phyloP scores from a whole-genome alignment of 495 filamentous ascomycete species.

The Aspergillus steynii region DNA sequence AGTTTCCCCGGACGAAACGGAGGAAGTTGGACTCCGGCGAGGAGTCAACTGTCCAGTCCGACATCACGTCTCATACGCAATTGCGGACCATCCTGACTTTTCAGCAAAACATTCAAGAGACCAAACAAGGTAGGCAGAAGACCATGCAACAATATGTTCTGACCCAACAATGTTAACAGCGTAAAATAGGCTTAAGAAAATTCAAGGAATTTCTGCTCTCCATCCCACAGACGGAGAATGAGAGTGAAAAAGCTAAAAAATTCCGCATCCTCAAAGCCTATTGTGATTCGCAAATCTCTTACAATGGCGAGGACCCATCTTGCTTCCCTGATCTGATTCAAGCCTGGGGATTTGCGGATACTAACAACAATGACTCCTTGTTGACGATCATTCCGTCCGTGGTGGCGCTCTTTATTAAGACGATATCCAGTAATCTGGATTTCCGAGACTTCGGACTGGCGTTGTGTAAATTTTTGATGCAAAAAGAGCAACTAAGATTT shows the following conservation, averaged over 20 bases:
- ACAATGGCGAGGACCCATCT: constrained; percentile 49
- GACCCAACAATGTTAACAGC: neutral
- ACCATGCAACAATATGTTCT: neutral
- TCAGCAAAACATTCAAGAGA: constrained; percentile 58
- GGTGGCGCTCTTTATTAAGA: constrained; percentile 72
- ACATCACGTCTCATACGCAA: constrained; percentile 60
- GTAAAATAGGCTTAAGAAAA: constrained; percentile 60
- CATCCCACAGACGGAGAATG: constrained; percentile 54
- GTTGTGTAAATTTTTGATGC: constrained; percentile 71
- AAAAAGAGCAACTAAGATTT: constrained; percentile 69
- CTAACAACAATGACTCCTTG: constrained; percentile 71
- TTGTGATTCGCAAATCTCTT: constrained; percentile 64
- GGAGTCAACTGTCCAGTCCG: constrained; percentile 29
- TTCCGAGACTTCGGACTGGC: constrained; percentile 68
- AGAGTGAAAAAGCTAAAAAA: constrained; percentile 49
- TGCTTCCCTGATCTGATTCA: constrained; percentile 75
- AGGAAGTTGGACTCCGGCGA: constrained; percentile 40
- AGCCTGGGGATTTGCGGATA: constrained; percentile 73
- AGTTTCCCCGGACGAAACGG: constrained; percentile 37
- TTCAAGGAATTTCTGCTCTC: constrained; percentile 76
- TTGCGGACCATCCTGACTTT: constrained; percentile 65
- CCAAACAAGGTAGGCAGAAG: constrained; percentile 61
- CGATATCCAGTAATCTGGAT: constrained; percentile 68
- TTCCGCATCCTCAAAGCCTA: constrained; percentile 68
- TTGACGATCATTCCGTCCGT: constrained; percentile 73